Base-by-base conservation (phyloP, 2,329 filamentous ascomycete species). In the Curvularia sp. region DNA sequence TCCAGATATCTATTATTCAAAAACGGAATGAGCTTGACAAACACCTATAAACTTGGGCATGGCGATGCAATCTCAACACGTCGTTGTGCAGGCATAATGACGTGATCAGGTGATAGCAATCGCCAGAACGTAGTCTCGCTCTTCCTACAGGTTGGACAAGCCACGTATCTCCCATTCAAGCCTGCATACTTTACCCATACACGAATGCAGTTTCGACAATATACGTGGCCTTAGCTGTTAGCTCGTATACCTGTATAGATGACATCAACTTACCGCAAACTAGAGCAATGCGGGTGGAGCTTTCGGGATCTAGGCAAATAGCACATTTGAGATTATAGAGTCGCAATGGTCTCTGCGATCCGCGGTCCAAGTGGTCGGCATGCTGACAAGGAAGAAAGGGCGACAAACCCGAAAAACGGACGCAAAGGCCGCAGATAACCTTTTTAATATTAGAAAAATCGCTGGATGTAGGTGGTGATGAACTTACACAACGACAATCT, bases 221-320 rank as follows among this genome's bases (percentile, higher is more conserved):
- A 55, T 13, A 55, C 44, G 38, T 55, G 28, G 53, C 53, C 53
- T 55, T 55, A 2, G 15, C 5, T 55, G 20, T 55, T 24, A 55
- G 53, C 28, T 28, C 28, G 6, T n/a, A n/a, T n/a, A n/a, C n/a
- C n/a, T n/a, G 5, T 9, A 24, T 31, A 1, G 4, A 31, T 10
- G 2, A 15, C 26, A 20, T 43, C 31, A 55, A 55, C 53, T 15
- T 55, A 55, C 53, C 38, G 9, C 28, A 55, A 49, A 55, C 18
- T 49, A 55, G 28, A 30, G 44, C 9, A 43, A 55, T 20, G 20
- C 53, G 53, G 15, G 2, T 20, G 22, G 44, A 43, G 15, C 20
- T 49, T 26, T 5, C 13, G 4, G 18, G 0, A 9, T 43, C 35
- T 30, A 55, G 12, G n/a, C 28, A 55, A 4, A 55, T 55, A 13